Evolutionary conservation across 495 filamentous ascomycete genomes (phyloP).

Genomic region (Trichodelitschia bisporula): DNA sequence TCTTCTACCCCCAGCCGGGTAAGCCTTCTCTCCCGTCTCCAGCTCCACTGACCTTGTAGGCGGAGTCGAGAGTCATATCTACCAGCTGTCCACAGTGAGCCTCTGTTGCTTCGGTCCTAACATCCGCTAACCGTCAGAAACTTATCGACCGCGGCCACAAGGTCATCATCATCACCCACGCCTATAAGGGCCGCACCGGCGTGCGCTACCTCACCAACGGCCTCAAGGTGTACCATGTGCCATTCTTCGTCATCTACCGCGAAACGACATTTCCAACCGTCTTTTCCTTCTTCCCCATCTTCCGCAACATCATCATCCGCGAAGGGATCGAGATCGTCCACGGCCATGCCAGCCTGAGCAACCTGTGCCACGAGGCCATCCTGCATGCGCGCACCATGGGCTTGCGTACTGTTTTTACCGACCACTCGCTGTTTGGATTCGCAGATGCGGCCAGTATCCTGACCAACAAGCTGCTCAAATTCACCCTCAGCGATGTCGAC

Average conservation of each 20-base stretch:
- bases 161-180: slow-evolving; percentile 92
- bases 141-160: slow-evolving; percentile 93
- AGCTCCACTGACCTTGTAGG: slow-evolving; percentile 19
- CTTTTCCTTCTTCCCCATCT: slow-evolving; percentile 93
- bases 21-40: slow-evolving; percentile 6
- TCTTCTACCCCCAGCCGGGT: slow-evolving; percentile 94
- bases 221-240: slow-evolving; percentile 92
- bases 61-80: slow-evolving; percentile 93
- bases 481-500: slow-evolving; percentile 85
- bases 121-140: slow-evolving; percentile 24
- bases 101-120: not conserved
- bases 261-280: slow-evolving; percentile 90
- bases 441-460: slow-evolving; percentile 89
- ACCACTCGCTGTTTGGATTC: slow-evolving; percentile 95
- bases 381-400: slow-evolving; percentile 94
- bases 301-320: slow-evolving; percentile 81
- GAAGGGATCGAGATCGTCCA: slow-evolving; percentile 94
- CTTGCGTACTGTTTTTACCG: slow-evolving; percentile 81
- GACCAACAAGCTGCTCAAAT: slow-evolving; percentile 91
- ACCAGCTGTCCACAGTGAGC: slow-evolving; percentile 53
- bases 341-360: slow-evolving; percentile 80
- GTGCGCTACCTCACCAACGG: slow-evolving; percentile 96
- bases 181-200: slow-evolving; percentile 75
- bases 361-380: slow-evolving; percentile 82
- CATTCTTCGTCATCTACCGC: slow-evolving; percentile 86